phyloP scores from a whole-genome alignment of 768 basidiomycete genomes.

The Naematelia encephala region DNA sequence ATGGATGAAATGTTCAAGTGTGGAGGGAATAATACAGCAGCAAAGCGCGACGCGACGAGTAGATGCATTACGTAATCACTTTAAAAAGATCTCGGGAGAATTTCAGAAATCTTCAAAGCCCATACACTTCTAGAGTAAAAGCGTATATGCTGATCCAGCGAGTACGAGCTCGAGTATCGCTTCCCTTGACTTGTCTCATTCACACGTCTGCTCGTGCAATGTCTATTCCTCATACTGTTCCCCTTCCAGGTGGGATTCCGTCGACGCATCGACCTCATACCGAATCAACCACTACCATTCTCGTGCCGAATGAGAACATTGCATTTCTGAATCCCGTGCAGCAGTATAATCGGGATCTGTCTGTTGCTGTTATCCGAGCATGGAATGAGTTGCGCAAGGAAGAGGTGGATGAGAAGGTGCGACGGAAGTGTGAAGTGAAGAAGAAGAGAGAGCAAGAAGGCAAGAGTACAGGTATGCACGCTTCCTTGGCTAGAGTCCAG shows the following conservation, averaged over 20 bases:
- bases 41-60: not conserved
- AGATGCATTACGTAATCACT: not conserved
- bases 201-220: not conserved
- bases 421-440: constrained; percentile 4
- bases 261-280: constrained; percentile 45
- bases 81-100: not conserved
- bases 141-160: not conserved
- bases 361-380: constrained; percentile 80
- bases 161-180: not conserved
- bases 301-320: constrained; percentile 68
- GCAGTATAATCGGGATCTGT: constrained; percentile 94
- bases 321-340: constrained; percentile 97
- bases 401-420: constrained; percentile 21
- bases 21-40: not conserved
- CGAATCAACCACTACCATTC: constrained; percentile 56
- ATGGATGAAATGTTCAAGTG: not conserved
- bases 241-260: constrained; percentile 37
- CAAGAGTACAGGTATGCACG: not conserved
- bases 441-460: constrained; percentile 11
- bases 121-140: not conserved
- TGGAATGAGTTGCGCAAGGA: constrained; percentile 69
- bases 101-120: not conserved
- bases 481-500: no score
- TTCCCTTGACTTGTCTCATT: not conserved
- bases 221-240: constrained; percentile 29